Base-by-base conservation (phyloP, 352 stramenopile species). In the Pythium sukuiense region DNA sequence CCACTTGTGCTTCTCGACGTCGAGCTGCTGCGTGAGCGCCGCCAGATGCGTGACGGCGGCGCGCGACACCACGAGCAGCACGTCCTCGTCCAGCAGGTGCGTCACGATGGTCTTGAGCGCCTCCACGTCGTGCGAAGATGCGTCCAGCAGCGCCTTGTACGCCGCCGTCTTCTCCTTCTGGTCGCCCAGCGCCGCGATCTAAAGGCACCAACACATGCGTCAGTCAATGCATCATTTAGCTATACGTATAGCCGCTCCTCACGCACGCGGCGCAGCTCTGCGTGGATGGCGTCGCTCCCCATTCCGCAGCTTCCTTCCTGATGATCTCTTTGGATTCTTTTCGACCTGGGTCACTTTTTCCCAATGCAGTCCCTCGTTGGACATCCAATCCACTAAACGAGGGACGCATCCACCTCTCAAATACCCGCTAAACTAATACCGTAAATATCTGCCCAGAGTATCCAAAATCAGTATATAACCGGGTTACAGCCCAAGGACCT, bases 1-100 rank as follows among this genome's bases (percentile, higher is more conserved):
- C 86, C 86, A 93, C 26, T 72, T 76, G 58, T 88, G 72, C 4
- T 65, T 65, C 61, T 92, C 86, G 37, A 84, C 75, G 55, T 93
- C 79, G 45, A 95, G 76, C 20, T 70, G 65, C 30, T 61, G 67
- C n/a, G 92, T 63, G 1, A 76, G 59, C 2, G 79, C 79, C 9
- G 82, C 82, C 64, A 95, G 61, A 65, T 93, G 83, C 30, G 80
- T 90, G 59, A 95, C 85, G 13, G 86, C 73, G 49, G 85, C 77
- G 43, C 87, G 85, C 1, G 87, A 92, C 30, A 93, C 83, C 26
- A 92, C 85, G 18, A 95, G 71, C 41, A 87, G 62, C 18, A 93
- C 87, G 69, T 91, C 77, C 67, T 95, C 87, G 53, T 83, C 79
- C 45, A 95, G 70, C 61, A 93, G 76, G 56, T 93, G 83, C 9